phyloP scores from a whole-genome alignment of 495 filamentous ascomycete genomes.

The Penicillium paxilli region DNA sequence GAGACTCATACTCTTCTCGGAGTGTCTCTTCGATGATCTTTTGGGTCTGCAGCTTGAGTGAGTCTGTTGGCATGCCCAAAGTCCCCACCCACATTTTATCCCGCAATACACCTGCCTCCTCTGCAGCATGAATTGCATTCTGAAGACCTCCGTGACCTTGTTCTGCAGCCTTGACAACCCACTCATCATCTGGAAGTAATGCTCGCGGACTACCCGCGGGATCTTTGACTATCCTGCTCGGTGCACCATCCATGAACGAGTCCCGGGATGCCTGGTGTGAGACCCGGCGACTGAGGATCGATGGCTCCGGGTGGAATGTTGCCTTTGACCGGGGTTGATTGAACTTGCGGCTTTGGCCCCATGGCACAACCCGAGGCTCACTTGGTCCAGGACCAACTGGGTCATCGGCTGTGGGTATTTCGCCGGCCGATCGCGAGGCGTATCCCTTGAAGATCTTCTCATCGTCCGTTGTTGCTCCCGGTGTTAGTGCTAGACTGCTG shows the following conservation, averaged over 20 bases:
- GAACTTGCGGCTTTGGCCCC: conserved; percentile 60
- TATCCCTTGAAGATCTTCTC: conserved; percentile 58
- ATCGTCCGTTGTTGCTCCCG: conserved; percentile 57
- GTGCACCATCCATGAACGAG: conserved; percentile 9
- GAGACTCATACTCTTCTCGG: conserved; percentile 70
- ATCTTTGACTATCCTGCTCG: conserved; percentile 1
- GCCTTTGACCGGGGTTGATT: conserved; percentile 75
- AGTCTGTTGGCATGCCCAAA: conserved; percentile 84
- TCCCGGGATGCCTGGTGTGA: conserved; percentile 22
- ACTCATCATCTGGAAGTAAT: conserved; percentile 61
- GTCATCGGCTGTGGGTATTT: conserved; percentile 27
- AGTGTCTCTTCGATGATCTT: conserved; percentile 77
- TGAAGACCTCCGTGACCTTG: conserved; percentile 85
- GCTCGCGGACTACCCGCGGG: conserved; percentile 46
- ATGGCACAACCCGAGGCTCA: conserved; percentile 63
- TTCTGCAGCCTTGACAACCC: conserved; percentile 75
- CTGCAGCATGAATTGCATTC: conserved; percentile 76
- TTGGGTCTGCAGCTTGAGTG: conserved; percentile 65
- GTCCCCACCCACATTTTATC: conserved; percentile 83
- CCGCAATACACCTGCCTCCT: conserved; percentile 54
- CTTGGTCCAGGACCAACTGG: conserved; percentile 46
- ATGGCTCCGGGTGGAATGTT: conserved; percentile 62
- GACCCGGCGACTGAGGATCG: conserved; percentile 60
- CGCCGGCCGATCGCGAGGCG: conserved; percentile 33
- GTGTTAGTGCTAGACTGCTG: conserved; percentile 51